These are phyloP conservation scores for Plantago ovata DNA, from an alignment of 257 asterid species.

Conservation along the genomic window DNA sequence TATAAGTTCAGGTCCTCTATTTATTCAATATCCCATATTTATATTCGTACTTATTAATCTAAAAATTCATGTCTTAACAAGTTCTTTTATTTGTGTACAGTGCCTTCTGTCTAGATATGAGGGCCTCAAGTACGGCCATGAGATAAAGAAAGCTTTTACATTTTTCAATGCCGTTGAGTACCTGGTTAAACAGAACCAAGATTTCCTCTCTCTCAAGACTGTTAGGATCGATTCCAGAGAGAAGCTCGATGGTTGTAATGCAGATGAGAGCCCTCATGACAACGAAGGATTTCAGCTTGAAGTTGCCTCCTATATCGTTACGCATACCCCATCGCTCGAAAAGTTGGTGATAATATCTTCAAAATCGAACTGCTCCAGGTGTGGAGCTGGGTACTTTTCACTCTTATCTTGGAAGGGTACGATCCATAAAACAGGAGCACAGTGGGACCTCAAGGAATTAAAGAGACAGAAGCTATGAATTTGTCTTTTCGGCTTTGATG, in stretches of 20 bases:
- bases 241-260: background rate
- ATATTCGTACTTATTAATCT: no score
- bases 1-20: no score
- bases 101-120: background rate
- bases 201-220: background rate
- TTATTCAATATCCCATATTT: no score
- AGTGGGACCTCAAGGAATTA: background rate
- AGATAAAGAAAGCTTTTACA: background rate
- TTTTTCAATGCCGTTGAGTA: background rate
- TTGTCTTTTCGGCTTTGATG: no score
- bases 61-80: no score
- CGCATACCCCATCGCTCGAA: background rate
- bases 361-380: background rate
- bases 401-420: background rate
- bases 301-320: background rate
- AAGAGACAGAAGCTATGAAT: no score
- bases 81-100: background rate
- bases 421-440: background rate
- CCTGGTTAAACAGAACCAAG: background rate
- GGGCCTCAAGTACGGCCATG: background rate
- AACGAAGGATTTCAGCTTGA: background rate
- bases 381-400: background rate
- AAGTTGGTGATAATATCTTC: background rate
- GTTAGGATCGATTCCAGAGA: background rate
- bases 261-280: background rate